Evolutionary conservation across 345 rosid genomes (phyloP).

Genomic region (Citrus inodora): DNA sequence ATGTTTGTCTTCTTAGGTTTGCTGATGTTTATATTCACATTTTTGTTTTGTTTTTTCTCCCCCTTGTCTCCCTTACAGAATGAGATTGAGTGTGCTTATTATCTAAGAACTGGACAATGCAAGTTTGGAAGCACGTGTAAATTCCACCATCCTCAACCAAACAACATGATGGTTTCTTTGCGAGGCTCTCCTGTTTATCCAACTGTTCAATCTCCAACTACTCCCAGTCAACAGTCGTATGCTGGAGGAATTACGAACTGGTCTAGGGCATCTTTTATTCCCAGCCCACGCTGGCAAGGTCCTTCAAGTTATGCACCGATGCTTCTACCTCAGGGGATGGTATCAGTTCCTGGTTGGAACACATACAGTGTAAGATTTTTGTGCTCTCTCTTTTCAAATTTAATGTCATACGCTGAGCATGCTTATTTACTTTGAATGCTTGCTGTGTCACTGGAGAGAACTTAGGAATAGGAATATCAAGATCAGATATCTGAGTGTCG

Average conservation of each 20-base stretch:
- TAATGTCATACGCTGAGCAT: neutral
- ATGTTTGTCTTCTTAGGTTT: neutral
- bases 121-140: constrained; percentile 93
- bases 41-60: neutral
- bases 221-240: constrained; percentile 72
- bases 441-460: neutral
- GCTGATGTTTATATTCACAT: neutral
- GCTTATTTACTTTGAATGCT: neutral
- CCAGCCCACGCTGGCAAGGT: constrained; percentile 96
- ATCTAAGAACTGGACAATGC: constrained; percentile 95
- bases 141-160: constrained; percentile 94
- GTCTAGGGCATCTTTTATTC: constrained; percentile 85
- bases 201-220: constrained; percentile 67
- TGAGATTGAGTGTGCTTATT: constrained; percentile 88
- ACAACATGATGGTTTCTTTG: constrained; percentile 72
- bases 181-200: constrained; percentile 76
- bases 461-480: neutral
- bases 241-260: constrained; percentile 65
- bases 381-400: neutral
- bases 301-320: constrained; percentile 82
- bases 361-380: constrained; percentile 63
- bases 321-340: constrained; percentile 85
- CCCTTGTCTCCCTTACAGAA: constrained; percentile 44
- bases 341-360: constrained; percentile 93
- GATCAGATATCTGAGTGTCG: neutral